Percentiles rank a stretch among this genome's conserved stretches.
Evolutionary conservation across 805 yeast species (phyloP).

Genomic region (Candida pseudofarinosa): DNA sequence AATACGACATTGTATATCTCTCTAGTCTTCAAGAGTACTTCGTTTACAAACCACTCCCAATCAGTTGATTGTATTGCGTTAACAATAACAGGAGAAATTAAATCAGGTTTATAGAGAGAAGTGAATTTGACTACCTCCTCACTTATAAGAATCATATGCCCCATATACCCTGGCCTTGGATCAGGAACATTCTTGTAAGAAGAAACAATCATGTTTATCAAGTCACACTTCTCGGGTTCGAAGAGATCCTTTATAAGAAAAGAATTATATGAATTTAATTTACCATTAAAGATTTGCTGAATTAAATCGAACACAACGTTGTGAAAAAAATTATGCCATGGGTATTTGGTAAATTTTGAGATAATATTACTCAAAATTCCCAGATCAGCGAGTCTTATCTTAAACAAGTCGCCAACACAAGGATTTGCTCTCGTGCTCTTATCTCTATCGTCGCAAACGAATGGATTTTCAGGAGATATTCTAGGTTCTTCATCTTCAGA

Average conservation of each 20-base stretch:
- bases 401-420: conserved; percentile 83
- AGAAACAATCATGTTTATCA: conserved; percentile 24
- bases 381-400: conserved; percentile 76
- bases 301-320: conserved; percentile 95
- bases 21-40: conserved; percentile 46
- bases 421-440: conserved; percentile 45
- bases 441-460: conserved; percentile 36
- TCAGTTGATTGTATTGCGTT: conserved; percentile 43
- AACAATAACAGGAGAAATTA: conserved; percentile 51
- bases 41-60: conserved; percentile 52
- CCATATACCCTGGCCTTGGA: conserved; percentile 88
- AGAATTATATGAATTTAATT: conserved; percentile 78
- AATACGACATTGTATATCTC: conserved; percentile 55
- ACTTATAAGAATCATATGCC: conserved; percentile 89
- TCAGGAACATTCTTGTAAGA: conserved; percentile 29
- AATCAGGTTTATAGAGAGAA: conserved; percentile 55
- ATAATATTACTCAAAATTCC: conserved; percentile 65
- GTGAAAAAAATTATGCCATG: conserved; percentile 97
- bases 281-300: conserved; percentile 93
- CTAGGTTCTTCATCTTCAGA: conserved; percentile 44
- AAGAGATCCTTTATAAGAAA: conserved; percentile 35
- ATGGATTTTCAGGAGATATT: conserved; percentile 41
- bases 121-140: conserved; percentile 93
- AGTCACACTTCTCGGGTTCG: conserved; percentile 15
- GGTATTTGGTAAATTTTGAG: conserved; percentile 72